A percentile compares a stretch with the other conserved stretches of the same genome.
Conservation (phyloP, 108 stramenopile genomes). For the Chaetoceros muelleri region DNA sequence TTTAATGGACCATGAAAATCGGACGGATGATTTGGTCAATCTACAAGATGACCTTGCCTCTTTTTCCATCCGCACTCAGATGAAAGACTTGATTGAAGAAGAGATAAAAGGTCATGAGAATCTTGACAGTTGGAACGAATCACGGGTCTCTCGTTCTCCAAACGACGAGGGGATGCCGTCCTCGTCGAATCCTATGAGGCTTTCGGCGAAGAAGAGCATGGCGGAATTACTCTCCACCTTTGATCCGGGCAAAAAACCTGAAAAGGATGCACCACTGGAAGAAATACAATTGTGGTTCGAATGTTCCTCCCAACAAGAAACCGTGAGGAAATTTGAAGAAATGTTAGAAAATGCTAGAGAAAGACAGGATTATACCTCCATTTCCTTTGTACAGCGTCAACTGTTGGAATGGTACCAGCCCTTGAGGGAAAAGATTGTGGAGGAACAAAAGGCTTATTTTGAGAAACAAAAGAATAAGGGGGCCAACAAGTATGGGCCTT, state of each 20-base stretch:
- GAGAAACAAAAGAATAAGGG: conserved; percentile 14
- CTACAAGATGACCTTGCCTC: too few species aligned
- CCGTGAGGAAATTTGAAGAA: conserved; percentile 33
- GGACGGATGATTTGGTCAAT: too few species aligned
- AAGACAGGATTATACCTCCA: conserved; percentile 49
- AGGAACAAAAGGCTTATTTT: conserved; percentile 58
- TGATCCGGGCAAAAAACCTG: conserved; percentile 7
- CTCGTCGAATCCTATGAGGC: too few species aligned
- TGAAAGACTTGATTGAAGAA: too few species aligned
- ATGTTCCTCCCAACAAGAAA: conserved; percentile 60
- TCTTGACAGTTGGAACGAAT: too few species aligned
- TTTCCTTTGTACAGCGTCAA: conserved; percentile 52
- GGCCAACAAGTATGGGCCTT: conserved; percentile 65
- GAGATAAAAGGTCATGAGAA: too few species aligned
- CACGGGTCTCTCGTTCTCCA: too few species aligned
- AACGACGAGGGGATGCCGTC: too few species aligned
- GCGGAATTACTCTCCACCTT: conserved; percentile 4
- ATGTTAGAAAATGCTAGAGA: conserved; percentile 51
- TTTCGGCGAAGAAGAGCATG: too few species aligned
- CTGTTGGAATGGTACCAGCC: conserved; percentile 71
- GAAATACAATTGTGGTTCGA: conserved; percentile 68
- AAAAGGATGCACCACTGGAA: neutral
- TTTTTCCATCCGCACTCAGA: too few species aligned
- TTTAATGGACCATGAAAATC: too few species aligned
- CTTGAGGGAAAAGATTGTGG: conserved; percentile 45